Evolutionary conservation across 148 eudicot species (phyloP), one percentile per base, ranked within the genome.

Genomic region (Fagopyrum esculentum): DNA sequence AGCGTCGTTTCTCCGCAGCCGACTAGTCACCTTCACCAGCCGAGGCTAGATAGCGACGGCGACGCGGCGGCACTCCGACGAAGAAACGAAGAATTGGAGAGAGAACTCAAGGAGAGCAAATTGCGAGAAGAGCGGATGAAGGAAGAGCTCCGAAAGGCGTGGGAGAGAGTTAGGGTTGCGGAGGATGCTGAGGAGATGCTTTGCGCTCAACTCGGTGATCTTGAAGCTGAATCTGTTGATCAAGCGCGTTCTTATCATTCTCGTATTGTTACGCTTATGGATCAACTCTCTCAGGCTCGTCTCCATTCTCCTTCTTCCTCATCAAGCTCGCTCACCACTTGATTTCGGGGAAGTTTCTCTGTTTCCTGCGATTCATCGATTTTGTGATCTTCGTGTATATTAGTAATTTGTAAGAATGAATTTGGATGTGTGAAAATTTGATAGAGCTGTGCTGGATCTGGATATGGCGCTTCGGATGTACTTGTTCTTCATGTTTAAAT

Each of bases 171-270:
- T 17, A 80, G 78, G 29, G 87, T 92, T 46, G 91, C 93, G 7
- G 95, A 92, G 71, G 92, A 90, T 29, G 97, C 89, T 2, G 97
- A 92, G 83, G 97, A 92, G 80, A 78, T 83, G 13, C 84, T 92
- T 9, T 90, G 95, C 71, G 75, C 80, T 0, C 91, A 92, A 63
- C 79, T 92, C 3, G 91, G 93, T 0, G 95, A 92, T 49, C 81
- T 87, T 6, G 97, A 92, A 76, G 95, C 89, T 0, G 95, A 92
- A 69, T 86, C 89, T 4, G 79, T 88, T 2, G 87, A 86, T 6
- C 83, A 86, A 69, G 91, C 92, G 6, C 88, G 90, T 40, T 77
- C 74, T 0, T 86, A 79, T 19, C 81, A 90, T 49, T 57, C 75
- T 0, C 87, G 83, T 15, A 5, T 90, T 6, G 0, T 74, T 30